These are phyloP conservation scores for Phytophthora uliginosa DNA, from an alignment of 352 stramenopile species.

Conservation along the genomic window DNA sequence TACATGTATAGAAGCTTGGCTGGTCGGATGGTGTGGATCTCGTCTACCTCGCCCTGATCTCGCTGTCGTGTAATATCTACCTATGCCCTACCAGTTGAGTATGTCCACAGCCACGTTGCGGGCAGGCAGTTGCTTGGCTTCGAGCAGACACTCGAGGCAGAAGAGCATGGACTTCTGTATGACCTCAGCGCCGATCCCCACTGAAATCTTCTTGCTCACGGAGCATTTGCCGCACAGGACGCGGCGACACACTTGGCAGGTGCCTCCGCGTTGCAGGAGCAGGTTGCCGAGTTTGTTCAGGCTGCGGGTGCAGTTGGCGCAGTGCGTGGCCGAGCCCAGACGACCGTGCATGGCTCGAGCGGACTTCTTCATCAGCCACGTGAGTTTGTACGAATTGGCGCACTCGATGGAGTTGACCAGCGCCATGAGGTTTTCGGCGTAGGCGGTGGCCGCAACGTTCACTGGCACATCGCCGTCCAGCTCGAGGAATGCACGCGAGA, in stretches of 20 bases:
- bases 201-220: conserved; percentile 45
- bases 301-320: conserved; percentile 40
- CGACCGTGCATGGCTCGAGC: conserved; percentile 13
- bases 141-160: conserved; percentile 46
- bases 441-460: conserved; percentile 24
- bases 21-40: neutral
- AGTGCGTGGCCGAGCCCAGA: conserved; percentile 25
- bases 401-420: conserved; percentile 43
- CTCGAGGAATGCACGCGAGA: conserved; percentile 41
- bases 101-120: conserved; percentile 30
- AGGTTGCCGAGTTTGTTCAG: conserved; percentile 43
- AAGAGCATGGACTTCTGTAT: conserved; percentile 44
- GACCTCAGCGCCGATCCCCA: conserved; percentile 30
- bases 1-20: neutral
- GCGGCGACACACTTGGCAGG: conserved; percentile 42
- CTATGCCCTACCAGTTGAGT: conserved; percentile 30
- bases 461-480: conserved; percentile 31
- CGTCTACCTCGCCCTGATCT: neutral
- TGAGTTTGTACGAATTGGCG: conserved; percentile 45
- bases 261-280: conserved; percentile 27
- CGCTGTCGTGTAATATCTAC: conserved; percentile 4
- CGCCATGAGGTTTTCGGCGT: conserved; percentile 29
- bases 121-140: conserved; percentile 45
- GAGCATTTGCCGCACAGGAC: conserved; percentile 46
- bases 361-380: conserved; percentile 39